Conservation (phyloP, 208 protist genomes). For the Acanthamoeba royreba region DNA sequence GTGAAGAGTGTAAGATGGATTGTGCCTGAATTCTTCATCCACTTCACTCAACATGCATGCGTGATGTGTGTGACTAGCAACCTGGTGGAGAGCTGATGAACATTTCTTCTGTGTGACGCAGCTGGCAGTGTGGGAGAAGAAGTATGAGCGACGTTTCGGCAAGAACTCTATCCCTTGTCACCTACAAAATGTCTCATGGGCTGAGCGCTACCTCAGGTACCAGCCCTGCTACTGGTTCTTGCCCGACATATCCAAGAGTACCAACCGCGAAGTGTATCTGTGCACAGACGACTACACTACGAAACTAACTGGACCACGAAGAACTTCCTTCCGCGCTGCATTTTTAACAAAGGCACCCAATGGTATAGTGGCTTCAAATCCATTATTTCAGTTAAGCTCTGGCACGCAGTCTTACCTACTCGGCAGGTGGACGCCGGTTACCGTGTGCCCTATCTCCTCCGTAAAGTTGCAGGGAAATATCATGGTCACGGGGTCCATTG, state of each 20-base stretch:
- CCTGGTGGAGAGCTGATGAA: too few species aligned
- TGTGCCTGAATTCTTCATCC: too few species aligned
- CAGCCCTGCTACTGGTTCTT: too few species aligned
- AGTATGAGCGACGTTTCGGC: neutral
- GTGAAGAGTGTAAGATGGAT: too few species aligned
- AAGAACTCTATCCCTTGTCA: neutral
- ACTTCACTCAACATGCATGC: too few species aligned
- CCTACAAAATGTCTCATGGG: neutral
- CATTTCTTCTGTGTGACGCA: neutral
- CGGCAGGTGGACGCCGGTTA: conserved; percentile 9
- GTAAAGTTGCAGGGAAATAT: conserved; percentile 18
- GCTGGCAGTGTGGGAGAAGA: neutral
- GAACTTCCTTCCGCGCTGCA: neutral
- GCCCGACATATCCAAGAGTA: neutral
- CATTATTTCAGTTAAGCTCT: neutral
- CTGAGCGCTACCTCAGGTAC: neutral
- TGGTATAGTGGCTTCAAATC: neutral
- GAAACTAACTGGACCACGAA: neutral
- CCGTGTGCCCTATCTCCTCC: neutral
- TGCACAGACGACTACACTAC: neutral
- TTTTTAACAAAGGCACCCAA: neutral
- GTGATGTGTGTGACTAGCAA: too few species aligned
- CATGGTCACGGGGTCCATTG: conserved; percentile 11
- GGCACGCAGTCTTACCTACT: neutral
- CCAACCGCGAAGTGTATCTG: neutral